phyloP scores from a whole-genome alignment of 2,329 filamentous ascomycete genomes.

The Trichophyton rubrum region DNA sequence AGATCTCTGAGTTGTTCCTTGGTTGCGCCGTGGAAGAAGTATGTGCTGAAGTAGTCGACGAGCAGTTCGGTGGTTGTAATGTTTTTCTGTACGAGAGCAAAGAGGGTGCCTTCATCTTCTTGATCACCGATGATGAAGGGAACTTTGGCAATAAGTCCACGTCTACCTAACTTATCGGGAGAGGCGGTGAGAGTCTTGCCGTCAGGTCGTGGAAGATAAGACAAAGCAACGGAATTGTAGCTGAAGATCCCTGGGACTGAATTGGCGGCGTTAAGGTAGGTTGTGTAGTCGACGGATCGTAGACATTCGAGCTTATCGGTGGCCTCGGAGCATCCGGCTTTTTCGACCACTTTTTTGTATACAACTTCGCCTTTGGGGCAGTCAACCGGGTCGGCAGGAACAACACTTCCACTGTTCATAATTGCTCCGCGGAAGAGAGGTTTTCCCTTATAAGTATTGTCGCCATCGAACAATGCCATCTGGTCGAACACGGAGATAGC shows the following conservation, averaged over 20 bases:
- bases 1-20: slow-evolving; percentile 41
- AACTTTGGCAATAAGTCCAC: not conserved
- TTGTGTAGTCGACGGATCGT: slow-evolving; percentile 34
- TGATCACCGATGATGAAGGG: slow-evolving; percentile 3
- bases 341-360: slow-evolving; percentile 34
- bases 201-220: slow-evolving; percentile 64
- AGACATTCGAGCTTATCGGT: slow-evolving; percentile 38
- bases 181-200: slow-evolving; percentile 49
- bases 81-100: slow-evolving; percentile 57
- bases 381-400: slow-evolving; percentile 53
- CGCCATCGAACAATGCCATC: slow-evolving; percentile 59
- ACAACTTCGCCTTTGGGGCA: slow-evolving; percentile 52
- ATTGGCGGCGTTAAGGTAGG: slow-evolving; percentile 51
- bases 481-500: slow-evolving; percentile 65
- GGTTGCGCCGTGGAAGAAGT: slow-evolving; percentile 50
- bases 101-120: slow-evolving; percentile 47
- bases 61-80: slow-evolving; percentile 50
- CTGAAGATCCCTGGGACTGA: slow-evolving; percentile 56
- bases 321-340: slow-evolving; percentile 37
- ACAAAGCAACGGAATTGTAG: slow-evolving; percentile 56
- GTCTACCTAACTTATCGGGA: slow-evolving; percentile 45
- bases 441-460: slow-evolving; percentile 62
- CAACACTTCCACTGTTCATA: slow-evolving; percentile 59
- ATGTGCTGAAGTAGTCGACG: slow-evolving; percentile 46
- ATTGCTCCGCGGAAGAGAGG: slow-evolving; percentile 63